A percentile compares a stretch with the other conserved stretches of the same genome.
Conservation (phyloP, 495 filamentous ascomycete genomes). For the Penicillium odoratum region DNA sequence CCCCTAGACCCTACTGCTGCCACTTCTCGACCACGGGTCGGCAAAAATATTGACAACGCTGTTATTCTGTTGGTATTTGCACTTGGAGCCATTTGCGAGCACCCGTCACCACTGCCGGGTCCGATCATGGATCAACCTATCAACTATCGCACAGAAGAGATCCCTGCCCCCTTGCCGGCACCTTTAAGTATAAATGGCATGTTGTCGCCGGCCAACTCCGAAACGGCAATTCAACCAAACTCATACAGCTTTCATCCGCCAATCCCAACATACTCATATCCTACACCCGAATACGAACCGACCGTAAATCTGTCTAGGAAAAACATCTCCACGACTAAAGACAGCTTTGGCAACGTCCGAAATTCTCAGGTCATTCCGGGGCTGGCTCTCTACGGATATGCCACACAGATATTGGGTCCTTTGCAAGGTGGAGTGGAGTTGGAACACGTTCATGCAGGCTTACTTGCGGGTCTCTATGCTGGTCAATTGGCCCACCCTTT, state of each 20-base stretch:
- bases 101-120: slow-evolving; percentile 58
- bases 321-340: slow-evolving; percentile 8
- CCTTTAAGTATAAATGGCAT: neutral
- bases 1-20: slow-evolving; percentile 3
- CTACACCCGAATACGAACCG: slow-evolving; percentile 14
- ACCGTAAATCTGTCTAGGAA: slow-evolving; percentile 16
- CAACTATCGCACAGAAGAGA: slow-evolving; percentile 30
- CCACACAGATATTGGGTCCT: slow-evolving; percentile 81
- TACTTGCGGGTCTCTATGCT: slow-evolving; percentile 85
- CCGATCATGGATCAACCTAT: slow-evolving; percentile 37
- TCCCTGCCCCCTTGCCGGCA: slow-evolving; percentile 25
- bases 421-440: slow-evolving; percentile 76
- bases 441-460: slow-evolving; percentile 77
- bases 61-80: slow-evolving; percentile 81
- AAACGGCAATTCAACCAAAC: no score
- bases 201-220: neutral
- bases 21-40: slow-evolving; percentile 25
- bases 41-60: slow-evolving; percentile 60
- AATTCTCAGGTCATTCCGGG: slow-evolving; percentile 92
- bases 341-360: slow-evolving; percentile 32
- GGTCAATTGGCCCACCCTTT: slow-evolving; percentile 84
- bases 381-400: slow-evolving; percentile 82
- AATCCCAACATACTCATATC: slow-evolving; percentile 17
- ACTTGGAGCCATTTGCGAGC: slow-evolving; percentile 78
- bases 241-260: slow-evolving; percentile 23